These are phyloP conservation scores for Populus hybrid DNA, from an alignment of 441 rosid species.

Conservation along the genomic window DNA sequence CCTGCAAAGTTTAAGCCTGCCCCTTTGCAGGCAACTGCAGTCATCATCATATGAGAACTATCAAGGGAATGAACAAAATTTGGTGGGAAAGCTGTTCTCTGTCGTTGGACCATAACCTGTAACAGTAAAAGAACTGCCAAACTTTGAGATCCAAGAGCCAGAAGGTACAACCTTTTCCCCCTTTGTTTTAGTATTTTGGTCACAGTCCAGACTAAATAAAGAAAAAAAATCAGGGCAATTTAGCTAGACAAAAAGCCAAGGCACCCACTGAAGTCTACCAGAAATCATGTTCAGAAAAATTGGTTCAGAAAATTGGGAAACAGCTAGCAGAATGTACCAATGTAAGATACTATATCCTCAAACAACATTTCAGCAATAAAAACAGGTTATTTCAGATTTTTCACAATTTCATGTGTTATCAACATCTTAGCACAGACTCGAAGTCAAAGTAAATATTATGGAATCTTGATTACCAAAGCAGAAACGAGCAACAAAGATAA, in stretches of 20 bases:
- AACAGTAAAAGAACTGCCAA: slow-evolving; percentile 13
- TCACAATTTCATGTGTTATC: background rate
- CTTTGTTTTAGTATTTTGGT: background rate
- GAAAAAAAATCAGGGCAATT: background rate
- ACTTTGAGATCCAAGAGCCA: slow-evolving; percentile 5
- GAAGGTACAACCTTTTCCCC: background rate
- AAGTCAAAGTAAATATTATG: slow-evolving; percentile 1
- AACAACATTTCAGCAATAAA: background rate
- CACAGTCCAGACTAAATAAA: background rate
- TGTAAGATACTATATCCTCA: background rate
- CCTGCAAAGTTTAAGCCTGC: slow-evolving; percentile 96
- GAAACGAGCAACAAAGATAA: slow-evolving; percentile 1
- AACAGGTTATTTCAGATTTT: background rate
- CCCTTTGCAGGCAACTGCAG: slow-evolving; percentile 87
- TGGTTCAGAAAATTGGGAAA: background rate
- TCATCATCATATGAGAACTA: slow-evolving; percentile 99
- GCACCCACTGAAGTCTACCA: background rate
- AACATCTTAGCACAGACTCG: background rate
- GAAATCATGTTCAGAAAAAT: background rate
- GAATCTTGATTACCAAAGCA: background rate
- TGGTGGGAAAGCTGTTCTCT: slow-evolving; percentile 97
- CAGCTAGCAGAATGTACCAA: background rate
- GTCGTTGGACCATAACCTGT: slow-evolving; percentile 78
- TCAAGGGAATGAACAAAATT: slow-evolving; percentile 98
- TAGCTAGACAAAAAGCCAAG: background rate